These are phyloP conservation scores for Rhizopogon vesiculosus DNA, from an alignment of 768 basidiomycete species.

Conservation along the genomic window DNA sequence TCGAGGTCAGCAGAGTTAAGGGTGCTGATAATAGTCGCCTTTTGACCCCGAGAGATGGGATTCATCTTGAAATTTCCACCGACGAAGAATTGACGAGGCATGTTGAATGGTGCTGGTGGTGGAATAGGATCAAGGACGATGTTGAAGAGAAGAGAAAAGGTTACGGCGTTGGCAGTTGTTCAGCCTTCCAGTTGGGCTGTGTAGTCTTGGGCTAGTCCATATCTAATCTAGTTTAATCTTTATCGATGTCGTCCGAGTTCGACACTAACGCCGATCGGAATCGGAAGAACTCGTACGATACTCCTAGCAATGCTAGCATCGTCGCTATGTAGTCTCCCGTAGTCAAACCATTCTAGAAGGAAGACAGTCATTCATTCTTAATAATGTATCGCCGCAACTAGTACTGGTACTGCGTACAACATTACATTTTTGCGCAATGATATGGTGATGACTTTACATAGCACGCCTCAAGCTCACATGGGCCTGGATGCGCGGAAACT, in stretches of 20 bases:
- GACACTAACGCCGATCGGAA: background rate
- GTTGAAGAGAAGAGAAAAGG: background rate
- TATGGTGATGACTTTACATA: too few species aligned
- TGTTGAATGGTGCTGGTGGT: constrained; percentile 20
- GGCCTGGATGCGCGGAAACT: too few species aligned
- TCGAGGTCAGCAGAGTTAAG: constrained; percentile 83
- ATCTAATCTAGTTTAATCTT: constrained; percentile 2
- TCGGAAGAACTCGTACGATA: too few species aligned
- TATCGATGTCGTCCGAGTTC: background rate
- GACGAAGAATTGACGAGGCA: constrained; percentile 88
- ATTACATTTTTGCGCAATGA: too few species aligned
- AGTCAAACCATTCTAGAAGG: too few species aligned
- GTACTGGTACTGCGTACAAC: too few species aligned
- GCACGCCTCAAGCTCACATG: too few species aligned
- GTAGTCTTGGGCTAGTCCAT: background rate
- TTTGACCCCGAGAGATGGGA: constrained; percentile 60
- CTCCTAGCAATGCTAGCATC: too few species aligned
- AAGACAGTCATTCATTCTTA: too few species aligned
- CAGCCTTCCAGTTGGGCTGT: background rate
- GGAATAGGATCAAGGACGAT: background rate
- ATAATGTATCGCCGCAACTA: too few species aligned
- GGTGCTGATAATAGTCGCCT: constrained; percentile 57
- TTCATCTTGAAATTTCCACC: constrained; percentile 99
- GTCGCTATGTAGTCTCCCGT: too few species aligned
- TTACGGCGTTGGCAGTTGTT: background rate